A percentile compares a stretch with the other conserved stretches of the same genome.
These are phyloP conservation scores for Oxytropis ochrocephala DNA, from an alignment of 306 rosid species.

Conservation along the genomic window DNA sequence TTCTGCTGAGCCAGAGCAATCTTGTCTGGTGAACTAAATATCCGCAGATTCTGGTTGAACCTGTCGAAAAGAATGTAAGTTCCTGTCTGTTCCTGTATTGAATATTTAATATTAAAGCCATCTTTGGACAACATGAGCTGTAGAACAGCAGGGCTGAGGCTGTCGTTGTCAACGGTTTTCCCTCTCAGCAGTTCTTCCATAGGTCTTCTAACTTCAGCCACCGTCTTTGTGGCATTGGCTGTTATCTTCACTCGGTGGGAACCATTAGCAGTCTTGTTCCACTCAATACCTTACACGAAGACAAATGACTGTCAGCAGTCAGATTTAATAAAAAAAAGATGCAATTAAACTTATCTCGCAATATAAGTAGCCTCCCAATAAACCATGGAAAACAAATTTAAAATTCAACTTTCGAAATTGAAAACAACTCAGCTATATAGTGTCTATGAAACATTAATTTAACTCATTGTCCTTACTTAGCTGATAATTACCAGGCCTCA, in stretches of 20 bases:
- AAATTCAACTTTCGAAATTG: not conserved
- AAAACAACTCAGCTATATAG: not conserved
- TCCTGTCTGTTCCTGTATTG: slow-evolving; percentile 62
- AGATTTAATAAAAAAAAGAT: not conserved
- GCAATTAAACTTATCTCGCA: slow-evolving; percentile 2
- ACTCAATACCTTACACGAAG: slow-evolving; percentile 57
- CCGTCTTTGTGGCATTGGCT: slow-evolving; percentile 77
- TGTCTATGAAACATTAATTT: not conserved
- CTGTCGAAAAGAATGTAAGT: slow-evolving; percentile 64
- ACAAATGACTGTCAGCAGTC: slow-evolving; percentile 15
- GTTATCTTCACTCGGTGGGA: slow-evolving; percentile 67
- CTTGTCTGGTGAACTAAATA: slow-evolving; percentile 52
- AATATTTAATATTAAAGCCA: slow-evolving; percentile 45
- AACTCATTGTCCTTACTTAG: not conserved
- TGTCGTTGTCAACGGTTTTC: slow-evolving; percentile 43
- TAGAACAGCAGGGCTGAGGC: slow-evolving; percentile 61
- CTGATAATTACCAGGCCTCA: not conserved
- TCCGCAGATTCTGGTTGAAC: slow-evolving; percentile 46
- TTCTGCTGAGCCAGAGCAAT: slow-evolving; percentile 54
- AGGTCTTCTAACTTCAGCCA: slow-evolving; percentile 72
- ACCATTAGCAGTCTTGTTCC: slow-evolving; percentile 50
- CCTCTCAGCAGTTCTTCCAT: slow-evolving; percentile 78
- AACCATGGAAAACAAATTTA: not conserved
- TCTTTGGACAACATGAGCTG: slow-evolving; percentile 63
- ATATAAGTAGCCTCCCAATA: not conserved